These are phyloP conservation scores for Trypethelium eluteriae DNA, from an alignment of 495 filamentous ascomycete species.

Conservation along the genomic window DNA sequence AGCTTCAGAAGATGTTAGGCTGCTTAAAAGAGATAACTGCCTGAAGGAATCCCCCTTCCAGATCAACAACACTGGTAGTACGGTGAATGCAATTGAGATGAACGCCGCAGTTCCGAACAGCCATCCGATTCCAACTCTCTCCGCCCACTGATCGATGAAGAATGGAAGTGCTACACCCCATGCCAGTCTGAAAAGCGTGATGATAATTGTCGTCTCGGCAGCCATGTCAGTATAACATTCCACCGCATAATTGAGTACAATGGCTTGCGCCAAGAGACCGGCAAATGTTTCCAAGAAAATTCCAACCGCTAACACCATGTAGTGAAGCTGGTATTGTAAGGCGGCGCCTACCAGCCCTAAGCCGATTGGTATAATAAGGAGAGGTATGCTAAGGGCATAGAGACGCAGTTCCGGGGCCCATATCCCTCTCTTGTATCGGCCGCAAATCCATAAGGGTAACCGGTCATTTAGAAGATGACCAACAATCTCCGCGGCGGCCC, in stretches of 20 bases:
- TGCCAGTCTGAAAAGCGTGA: background rate
- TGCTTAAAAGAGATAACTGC: background rate
- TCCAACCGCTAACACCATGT: background rate
- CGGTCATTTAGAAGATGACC: background rate
- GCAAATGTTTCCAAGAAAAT: background rate
- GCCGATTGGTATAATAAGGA: background rate
- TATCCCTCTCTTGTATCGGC: background rate
- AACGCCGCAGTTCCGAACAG: background rate
- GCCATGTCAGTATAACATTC: background rate
- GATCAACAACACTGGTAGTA: background rate
- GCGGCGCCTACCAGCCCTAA: background rate
- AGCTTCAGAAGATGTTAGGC: background rate
- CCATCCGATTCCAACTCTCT: background rate
- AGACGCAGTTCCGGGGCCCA: background rate
- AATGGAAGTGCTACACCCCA: background rate
- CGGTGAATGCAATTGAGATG: background rate
- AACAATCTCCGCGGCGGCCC: background rate
- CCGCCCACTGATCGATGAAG: background rate
- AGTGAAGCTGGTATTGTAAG: background rate
- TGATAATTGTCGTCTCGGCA: background rate
- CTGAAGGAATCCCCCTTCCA: background rate
- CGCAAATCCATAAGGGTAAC: background rate
- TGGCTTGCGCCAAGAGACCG: background rate
- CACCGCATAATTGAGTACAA: background rate
- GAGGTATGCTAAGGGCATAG: background rate